Percentiles rank a stretch among this genome's conserved stretches.
These are phyloP conservation scores for Kwoniella dejecticola DNA, from an alignment of 768 basidiomycete genomes.

Conservation along the genomic window DNA sequence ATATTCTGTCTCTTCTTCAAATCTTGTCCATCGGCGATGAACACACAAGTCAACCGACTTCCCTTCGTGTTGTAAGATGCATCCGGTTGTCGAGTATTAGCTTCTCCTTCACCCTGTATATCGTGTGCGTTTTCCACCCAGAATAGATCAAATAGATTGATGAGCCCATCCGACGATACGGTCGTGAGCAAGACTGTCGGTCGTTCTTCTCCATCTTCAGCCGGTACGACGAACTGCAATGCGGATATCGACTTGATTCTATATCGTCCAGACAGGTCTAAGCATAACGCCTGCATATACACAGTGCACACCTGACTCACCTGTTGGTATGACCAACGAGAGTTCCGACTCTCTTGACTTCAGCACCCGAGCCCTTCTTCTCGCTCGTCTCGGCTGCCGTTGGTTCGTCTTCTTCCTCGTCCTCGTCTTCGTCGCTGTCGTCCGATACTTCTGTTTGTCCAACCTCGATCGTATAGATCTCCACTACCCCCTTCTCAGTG, in stretches of 20 bases:
- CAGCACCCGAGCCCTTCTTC: constrained; percentile 23
- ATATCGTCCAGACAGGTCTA: not conserved
- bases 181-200: constrained; percentile 68
- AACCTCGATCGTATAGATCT: constrained; percentile 66
- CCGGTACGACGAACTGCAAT: constrained; percentile 22
- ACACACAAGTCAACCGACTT: constrained; percentile 73
- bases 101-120: constrained; percentile 2
- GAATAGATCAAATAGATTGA: constrained; percentile 55
- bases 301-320: constrained; percentile 58
- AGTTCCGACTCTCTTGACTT: constrained; percentile 57
- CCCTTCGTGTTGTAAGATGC: constrained; percentile 80
- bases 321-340: constrained; percentile 85
- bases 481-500: constrained; percentile 85
- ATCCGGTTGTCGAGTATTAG: constrained; percentile 60
- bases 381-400: no score
- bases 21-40: constrained; percentile 50
- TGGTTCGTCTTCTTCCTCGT: constrained; percentile 28
- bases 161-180: constrained; percentile 84
- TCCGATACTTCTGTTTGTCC: constrained; percentile 56
- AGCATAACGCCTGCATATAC: constrained; percentile 1
- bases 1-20: constrained; percentile 56
- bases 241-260: constrained; percentile 52
- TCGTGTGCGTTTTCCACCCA: constrained; percentile 7
- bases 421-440: constrained; percentile 37
- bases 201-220: constrained; percentile 29